Conservation (phyloP, 192 early-diverging fungal species). For the Podila minutissima region DNA sequence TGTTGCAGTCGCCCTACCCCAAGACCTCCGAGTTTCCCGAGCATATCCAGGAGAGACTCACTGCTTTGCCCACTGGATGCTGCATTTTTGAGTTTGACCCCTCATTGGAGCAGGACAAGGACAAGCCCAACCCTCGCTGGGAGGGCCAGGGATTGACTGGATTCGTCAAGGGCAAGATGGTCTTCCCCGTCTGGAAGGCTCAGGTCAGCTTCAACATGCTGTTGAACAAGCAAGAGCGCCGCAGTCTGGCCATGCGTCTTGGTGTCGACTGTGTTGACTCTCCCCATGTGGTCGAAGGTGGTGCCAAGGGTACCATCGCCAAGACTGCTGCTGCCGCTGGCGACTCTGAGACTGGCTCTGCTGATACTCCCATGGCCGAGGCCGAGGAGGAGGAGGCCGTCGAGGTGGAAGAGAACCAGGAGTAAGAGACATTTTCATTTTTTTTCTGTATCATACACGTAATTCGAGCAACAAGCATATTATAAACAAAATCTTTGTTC, state of each 20-base stretch:
- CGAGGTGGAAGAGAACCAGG: neutral
- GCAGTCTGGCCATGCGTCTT: conserved; percentile 52
- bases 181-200: conserved; percentile 79
- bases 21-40: conserved; percentile 57
- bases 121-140: conserved; percentile 45
- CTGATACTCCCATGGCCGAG: conserved; percentile 25
- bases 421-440: neutral
- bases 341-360: conserved; percentile 2
- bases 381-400: neutral
- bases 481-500: too few relatives aligned
- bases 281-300: conserved; percentile 46
- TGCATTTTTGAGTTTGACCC: conserved; percentile 69
- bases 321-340: conserved; percentile 17
- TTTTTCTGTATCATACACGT: conserved; percentile 1
- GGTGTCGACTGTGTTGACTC: conserved; percentile 49
- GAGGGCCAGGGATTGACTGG: conserved; percentile 48
- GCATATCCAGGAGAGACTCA: conserved; percentile 50
- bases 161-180: conserved; percentile 54
- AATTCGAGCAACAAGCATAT: neutral
- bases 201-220: conserved; percentile 77
- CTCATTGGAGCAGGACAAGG: conserved; percentile 48
- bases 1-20: conserved; percentile 51
- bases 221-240: conserved; percentile 78
- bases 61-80: conserved; percentile 53
- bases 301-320: conserved; percentile 36